Percentiles rank a stretch among this genome's conserved stretches.
Conservation (phyloP, 495 filamentous ascomycete genomes). For the Letharia columbiana region DNA sequence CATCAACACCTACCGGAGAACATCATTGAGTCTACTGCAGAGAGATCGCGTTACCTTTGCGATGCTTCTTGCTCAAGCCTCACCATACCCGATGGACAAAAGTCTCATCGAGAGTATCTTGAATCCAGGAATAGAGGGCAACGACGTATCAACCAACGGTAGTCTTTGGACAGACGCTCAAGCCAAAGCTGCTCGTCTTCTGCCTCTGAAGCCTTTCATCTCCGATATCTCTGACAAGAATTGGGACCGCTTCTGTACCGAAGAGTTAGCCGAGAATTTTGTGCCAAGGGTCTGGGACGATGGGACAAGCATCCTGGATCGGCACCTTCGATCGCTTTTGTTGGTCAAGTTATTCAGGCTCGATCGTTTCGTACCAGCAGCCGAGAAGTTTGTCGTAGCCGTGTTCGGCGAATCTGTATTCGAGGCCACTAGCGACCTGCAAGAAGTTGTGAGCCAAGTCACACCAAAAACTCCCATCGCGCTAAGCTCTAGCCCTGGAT, state of each 20-base stretch:
- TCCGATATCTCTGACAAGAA: slow-evolving; percentile 48
- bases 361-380: slow-evolving; percentile 86
- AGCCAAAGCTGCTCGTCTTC: slow-evolving; percentile 54
- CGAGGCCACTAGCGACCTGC: slow-evolving; percentile 73
- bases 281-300: slow-evolving; percentile 74
- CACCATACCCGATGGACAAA: slow-evolving; percentile 90
- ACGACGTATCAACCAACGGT: slow-evolving; percentile 63
- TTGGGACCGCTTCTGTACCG: slow-evolving; percentile 73
- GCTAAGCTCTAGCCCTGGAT: slow-evolving; percentile 87
- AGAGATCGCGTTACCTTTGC: slow-evolving; percentile 90
- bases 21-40: slow-evolving; percentile 84
- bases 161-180: slow-evolving; percentile 62
- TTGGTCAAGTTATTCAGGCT: slow-evolving; percentile 91
- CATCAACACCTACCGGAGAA: slow-evolving; percentile 82
- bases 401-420: slow-evolving; percentile 82
- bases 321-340: slow-evolving; percentile 73
- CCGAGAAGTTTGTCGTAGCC: slow-evolving; percentile 78
- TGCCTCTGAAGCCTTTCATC: slow-evolving; percentile 66
- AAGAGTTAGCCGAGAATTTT: slow-evolving; percentile 80
- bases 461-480: slow-evolving; percentile 78
- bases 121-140: slow-evolving; percentile 64
- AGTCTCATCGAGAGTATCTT: slow-evolving; percentile 75
- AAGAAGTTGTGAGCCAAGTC: slow-evolving; percentile 76
- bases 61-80: slow-evolving; percentile 91
- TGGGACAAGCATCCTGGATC: slow-evolving; percentile 54